Percentiles rank a stretch among this genome's conserved stretches.
phyloP scores from a whole-genome alignment of 257 asterid species.

The Plantago ovata region DNA sequence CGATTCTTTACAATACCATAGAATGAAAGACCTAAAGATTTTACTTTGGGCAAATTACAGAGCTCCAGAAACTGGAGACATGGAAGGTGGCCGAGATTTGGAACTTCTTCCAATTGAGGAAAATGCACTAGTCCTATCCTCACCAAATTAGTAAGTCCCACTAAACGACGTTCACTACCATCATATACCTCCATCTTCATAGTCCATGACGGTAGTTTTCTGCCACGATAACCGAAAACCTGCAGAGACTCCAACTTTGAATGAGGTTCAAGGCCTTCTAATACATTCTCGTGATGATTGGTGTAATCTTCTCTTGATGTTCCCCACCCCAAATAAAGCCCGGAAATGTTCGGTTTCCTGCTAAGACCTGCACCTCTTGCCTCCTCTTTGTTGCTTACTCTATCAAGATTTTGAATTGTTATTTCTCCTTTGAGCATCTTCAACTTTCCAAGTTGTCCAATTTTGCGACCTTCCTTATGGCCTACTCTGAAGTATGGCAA shows the following conservation, averaged over 20 bases:
- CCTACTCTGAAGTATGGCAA: slow-evolving; percentile 12
- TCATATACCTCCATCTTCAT: slow-evolving; percentile 17
- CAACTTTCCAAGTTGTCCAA: slow-evolving; percentile 13
- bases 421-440: slow-evolving; percentile 13
- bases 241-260: slow-evolving; percentile 11
- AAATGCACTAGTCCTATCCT: no score
- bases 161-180: no score
- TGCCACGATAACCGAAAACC: no score
- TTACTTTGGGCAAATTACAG: background rate
- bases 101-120: slow-evolving; percentile 25
- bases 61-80: background rate
- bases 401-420: slow-evolving; percentile 15
- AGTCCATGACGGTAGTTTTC: slow-evolving; percentile 28
- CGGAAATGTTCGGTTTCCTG: background rate
- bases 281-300: slow-evolving; percentile 6
- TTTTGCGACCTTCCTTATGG: slow-evolving; percentile 10
- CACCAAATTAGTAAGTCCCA: no score
- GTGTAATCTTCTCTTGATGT: background rate
- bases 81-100: slow-evolving; percentile 24
- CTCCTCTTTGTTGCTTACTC: slow-evolving; percentile 18
- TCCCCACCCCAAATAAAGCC: slow-evolving; percentile 1
- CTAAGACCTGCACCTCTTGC: slow-evolving; percentile 9
- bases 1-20: background rate
- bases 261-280: slow-evolving; percentile 32
- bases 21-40: background rate